A percentile compares a stretch with the other conserved stretches of the same genome.
Evolutionary conservation across 768 basidiomycete species (phyloP).

Genomic region (Pulveroboletus sp.): DNA sequence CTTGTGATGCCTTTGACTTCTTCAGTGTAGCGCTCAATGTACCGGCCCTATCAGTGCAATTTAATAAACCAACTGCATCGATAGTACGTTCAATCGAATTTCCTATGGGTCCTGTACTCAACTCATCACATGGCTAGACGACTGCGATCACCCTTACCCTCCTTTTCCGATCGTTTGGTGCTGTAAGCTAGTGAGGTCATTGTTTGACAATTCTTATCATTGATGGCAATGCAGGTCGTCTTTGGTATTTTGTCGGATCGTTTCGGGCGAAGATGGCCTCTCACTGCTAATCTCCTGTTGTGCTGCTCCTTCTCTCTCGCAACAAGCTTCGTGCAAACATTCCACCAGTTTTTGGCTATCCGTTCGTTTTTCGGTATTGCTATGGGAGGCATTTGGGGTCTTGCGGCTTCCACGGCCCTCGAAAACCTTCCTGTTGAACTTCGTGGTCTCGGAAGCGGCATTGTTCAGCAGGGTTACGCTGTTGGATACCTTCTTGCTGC

Average conservation of each 20-base stretch:
- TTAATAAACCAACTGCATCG: slow-evolving; percentile 39
- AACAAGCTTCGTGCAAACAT: slow-evolving; percentile 78
- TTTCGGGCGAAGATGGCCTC: slow-evolving; percentile 91
- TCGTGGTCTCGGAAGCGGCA: slow-evolving; percentile 82
- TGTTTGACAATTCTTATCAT: not conserved
- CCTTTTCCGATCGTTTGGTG: slow-evolving; percentile 79
- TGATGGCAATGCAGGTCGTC: slow-evolving; percentile 39
- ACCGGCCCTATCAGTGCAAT: slow-evolving; percentile 45
- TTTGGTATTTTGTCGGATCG: slow-evolving; percentile 86
- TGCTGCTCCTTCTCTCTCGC: slow-evolving; percentile 74
- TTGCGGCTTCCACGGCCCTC: slow-evolving; percentile 78
- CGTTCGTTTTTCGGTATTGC: slow-evolving; percentile 82
- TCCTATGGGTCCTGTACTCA: not conserved
- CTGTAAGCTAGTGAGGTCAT: slow-evolving; percentile 36
- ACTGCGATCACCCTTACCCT: slow-evolving; percentile 90
- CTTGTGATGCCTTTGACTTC: slow-evolving; percentile 84
- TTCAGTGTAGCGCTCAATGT: slow-evolving; percentile 72
- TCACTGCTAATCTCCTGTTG: slow-evolving; percentile 71
- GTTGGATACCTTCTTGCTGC: slow-evolving; percentile 85
- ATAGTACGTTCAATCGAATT: slow-evolving; percentile 36
- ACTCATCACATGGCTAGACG: slow-evolving; percentile 39
- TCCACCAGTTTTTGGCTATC: slow-evolving; percentile 72
- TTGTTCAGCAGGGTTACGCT: slow-evolving; percentile 92
- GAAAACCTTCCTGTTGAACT: slow-evolving; percentile 90
- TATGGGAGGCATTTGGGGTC: slow-evolving; percentile 91